These are phyloP conservation scores for Phytophthora citrophthora DNA, from an alignment of 352 stramenopile genomes.

Conservation along the genomic window DNA sequence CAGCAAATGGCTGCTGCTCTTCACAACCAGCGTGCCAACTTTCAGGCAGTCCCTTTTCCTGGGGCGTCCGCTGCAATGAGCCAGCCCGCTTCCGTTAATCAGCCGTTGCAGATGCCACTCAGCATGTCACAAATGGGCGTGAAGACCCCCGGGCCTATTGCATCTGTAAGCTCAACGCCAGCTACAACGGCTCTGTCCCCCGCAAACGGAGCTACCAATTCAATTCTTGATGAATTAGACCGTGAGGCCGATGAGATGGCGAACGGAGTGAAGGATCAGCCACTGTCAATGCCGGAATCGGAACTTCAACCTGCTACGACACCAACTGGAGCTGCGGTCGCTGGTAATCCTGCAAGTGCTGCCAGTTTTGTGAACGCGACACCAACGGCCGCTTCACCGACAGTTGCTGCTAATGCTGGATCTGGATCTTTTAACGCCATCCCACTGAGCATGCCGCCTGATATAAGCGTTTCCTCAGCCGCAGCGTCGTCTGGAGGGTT, in stretches of 20 bases:
- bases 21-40: constrained; percentile 70
- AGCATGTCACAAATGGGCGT: constrained; percentile 49
- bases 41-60: constrained; percentile 69
- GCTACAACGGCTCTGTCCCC: constrained; percentile 13
- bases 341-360: constrained; percentile 31
- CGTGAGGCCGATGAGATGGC: constrained; percentile 89
- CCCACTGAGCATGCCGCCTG: constrained; percentile 75
- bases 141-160: constrained; percentile 27
- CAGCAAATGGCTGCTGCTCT: constrained; percentile 79
- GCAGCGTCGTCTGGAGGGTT: constrained; percentile 46
- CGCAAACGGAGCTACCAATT: constrained; percentile 44
- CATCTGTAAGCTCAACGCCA: constrained; percentile 25
- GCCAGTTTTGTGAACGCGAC: constrained; percentile 38
- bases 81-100: constrained; percentile 45
- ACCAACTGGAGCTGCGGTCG: constrained; percentile 20
- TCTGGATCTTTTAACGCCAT: constrained; percentile 54
- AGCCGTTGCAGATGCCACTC: constrained; percentile 67
- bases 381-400: constrained; percentile 25
- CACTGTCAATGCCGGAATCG: constrained; percentile 82
- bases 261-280: constrained; percentile 80
- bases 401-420: constrained; percentile 15
- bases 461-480: constrained; percentile 57
- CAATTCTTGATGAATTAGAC: constrained; percentile 88
- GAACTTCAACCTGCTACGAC: constrained; percentile 66
- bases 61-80: constrained; percentile 37